phyloP scores from a whole-genome alignment of 208 protist genomes.

The Trichomonas tenax region DNA sequence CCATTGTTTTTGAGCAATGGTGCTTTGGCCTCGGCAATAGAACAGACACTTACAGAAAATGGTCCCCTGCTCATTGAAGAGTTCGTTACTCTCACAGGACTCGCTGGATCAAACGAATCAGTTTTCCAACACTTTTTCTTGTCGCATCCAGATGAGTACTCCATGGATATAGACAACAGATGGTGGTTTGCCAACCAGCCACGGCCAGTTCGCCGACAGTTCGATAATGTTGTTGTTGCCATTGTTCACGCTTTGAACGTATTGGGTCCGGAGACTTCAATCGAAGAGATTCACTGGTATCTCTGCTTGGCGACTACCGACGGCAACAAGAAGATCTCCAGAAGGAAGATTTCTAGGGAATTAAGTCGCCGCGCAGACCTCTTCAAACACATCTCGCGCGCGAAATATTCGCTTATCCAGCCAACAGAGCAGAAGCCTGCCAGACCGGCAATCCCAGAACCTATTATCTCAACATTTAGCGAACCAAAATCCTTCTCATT shows the following conservation, averaged over 20 bases:
- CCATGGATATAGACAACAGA: neutral
- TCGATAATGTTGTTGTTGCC: neutral
- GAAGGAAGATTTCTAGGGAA: conserved; percentile 4
- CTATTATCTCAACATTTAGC: neutral
- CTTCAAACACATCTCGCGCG: neutral
- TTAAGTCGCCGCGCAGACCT: neutral
- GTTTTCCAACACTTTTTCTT: neutral
- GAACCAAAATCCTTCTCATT: neutral
- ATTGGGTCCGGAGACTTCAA: neutral
- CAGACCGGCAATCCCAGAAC: neutral
- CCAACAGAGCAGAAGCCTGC: neutral
- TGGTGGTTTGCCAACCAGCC: conserved; percentile 10
- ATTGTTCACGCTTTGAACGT: neutral
- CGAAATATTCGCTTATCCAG: neutral
- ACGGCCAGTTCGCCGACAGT: neutral
- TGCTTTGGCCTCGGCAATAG: neutral
- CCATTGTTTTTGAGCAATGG: neutral
- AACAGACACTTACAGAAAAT: neutral
- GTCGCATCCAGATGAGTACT: neutral
- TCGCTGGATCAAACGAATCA: neutral
- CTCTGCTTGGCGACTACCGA: neutral
- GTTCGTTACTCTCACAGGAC: neutral
- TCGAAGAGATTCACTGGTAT: neutral
- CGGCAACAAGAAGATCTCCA: neutral
- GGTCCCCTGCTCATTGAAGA: neutral